Evolutionary conservation across 805 yeast genomes (phyloP).

Genomic region (Monosporozyma servazzii): DNA sequence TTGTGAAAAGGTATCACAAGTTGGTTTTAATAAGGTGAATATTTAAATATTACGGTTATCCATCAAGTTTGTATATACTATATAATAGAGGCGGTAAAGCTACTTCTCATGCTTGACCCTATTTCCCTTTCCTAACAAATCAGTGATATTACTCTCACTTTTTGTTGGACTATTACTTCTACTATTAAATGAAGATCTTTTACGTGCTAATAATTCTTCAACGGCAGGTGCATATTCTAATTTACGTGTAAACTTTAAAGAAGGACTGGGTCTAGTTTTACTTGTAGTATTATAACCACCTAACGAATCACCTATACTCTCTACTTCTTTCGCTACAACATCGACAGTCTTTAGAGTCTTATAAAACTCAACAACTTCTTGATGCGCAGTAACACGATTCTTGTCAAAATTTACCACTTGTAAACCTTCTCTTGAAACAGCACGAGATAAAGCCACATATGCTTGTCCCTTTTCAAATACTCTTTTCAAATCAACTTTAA

Average conservation of each 20-base stretch:
- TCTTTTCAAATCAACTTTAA: conserved; percentile 63
- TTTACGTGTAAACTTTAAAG: background rate
- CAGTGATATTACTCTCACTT: background rate
- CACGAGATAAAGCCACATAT: conserved; percentile 90
- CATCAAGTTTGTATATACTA: background rate
- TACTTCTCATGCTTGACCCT: background rate
- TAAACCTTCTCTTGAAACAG: conserved; percentile 71
- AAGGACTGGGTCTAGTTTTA: background rate
- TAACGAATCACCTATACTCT: background rate
- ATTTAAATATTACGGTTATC: background rate
- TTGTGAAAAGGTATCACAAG: background rate
- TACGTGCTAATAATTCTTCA: background rate
- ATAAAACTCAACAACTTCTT: conserved; percentile 65
- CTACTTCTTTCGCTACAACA: conserved; percentile 15
- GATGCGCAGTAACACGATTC: conserved; percentile 57
- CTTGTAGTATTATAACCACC: background rate
- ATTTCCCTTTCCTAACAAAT: background rate
- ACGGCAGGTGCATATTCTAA: background rate
- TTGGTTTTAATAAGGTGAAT: background rate
- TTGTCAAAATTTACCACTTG: conserved; percentile 70
- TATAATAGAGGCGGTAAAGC: background rate
- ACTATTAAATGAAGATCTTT: background rate
- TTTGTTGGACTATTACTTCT: background rate
- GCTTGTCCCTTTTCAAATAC: conserved; percentile 92
- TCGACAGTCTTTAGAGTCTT: conserved; percentile 32